Evolutionary conservation across 108 stramenopile genomes (phyloP), one percentile per base, ranked within the genome.

Genomic region (Cylindrotheca fusiformis): DNA sequence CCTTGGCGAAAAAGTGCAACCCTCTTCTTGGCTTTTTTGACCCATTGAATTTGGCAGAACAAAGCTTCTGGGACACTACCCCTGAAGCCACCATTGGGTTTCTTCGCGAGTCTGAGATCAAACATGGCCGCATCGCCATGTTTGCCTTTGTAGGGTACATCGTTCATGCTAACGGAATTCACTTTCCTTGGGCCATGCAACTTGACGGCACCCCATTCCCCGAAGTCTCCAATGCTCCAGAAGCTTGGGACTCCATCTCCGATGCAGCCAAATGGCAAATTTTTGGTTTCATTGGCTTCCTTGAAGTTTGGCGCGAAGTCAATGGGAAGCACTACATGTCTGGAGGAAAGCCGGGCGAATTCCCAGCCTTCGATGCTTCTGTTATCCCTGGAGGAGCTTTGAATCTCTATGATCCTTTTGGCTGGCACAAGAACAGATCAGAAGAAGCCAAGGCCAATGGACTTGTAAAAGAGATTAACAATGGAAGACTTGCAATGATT

Each of bases 231-330:
- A 17, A 36, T 22, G 74, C 56, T 32, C 86, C 83, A 18, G 84
- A 89, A 60, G 81, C 82, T 32, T 90, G 89, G 89, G 89, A 85
- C 68, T 75, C 84, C 18, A 72, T 90, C 20, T 74, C 84, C 20
- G 84, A 81, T 60, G 72, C 77, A 14, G 82, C 86, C 66, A 90
- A 85, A 80, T 87, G 82, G 79, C 89, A 90, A 74, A 90, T 90
- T 75, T 76, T 90, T 62, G 72, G 74, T 32, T 87, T 90, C 71
- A 62, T 90, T 60, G 89, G 89, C 25, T 87, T 90, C 80, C 68
- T 90, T 19, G 89, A 90, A 71, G 78, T 82, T 72, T 84, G 48
- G 45, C 59, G 60, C 47, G 68, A 69, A 41, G 50, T 69, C 30
- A 50, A 51, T 2, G 83, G 77, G 20, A 68, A 32, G 20, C 88